Evolutionary conservation across 2,329 filamentous ascomycete genomes (phyloP), one percentile per base, ranked within the genome.

Genomic region (Xylaria sp.): DNA sequence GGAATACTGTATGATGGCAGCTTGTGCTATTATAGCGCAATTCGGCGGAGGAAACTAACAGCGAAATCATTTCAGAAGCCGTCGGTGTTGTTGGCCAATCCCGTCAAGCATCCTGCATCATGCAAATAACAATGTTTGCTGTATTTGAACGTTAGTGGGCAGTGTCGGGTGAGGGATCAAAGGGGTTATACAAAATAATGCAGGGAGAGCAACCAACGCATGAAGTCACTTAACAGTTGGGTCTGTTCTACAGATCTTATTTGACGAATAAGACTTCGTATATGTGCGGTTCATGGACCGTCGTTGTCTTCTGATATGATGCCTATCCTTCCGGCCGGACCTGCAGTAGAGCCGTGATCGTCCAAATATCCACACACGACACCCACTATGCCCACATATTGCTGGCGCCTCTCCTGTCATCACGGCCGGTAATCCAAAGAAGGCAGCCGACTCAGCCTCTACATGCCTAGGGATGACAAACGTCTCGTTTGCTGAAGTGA

Each of bases 291-390:
- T 55, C 50, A 45, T 50, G 60, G 60, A 40, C 45, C 49, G 38
- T 33, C 49, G 15, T 37, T n/a, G 35, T 53, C 54, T 47, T 33
- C 35, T 50, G 47, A 42, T 50, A 47, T 31, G 33, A 14, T 40
- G 21, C 35, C 35, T 40, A 21, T 14, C 25, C 45, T 45, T 31
- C 42, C 42, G 15, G 43, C 31, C 35, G 54, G 60, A 55, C 59
- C 63, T 64, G 54, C 51, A 54, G 54, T 63, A 63, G 51, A 53
- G 21, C 25, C 21, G 45, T 31, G 62, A 64, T 64, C 62, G 54
- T 54, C 62, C 25, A 37, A 51, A 38, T 57, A 57, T 53, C 63
- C 52, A 63, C 60, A 49, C 11, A 43, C 21, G 12, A 35, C 60
- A 60, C 46, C 57, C 58, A 58, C 57, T n/a, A 57, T 50, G 23